These are phyloP conservation scores for Pyrenophora tritici-repentis DNA, from an alignment of 2,329 filamentous ascomycete genomes.

Conservation along the genomic window DNA sequence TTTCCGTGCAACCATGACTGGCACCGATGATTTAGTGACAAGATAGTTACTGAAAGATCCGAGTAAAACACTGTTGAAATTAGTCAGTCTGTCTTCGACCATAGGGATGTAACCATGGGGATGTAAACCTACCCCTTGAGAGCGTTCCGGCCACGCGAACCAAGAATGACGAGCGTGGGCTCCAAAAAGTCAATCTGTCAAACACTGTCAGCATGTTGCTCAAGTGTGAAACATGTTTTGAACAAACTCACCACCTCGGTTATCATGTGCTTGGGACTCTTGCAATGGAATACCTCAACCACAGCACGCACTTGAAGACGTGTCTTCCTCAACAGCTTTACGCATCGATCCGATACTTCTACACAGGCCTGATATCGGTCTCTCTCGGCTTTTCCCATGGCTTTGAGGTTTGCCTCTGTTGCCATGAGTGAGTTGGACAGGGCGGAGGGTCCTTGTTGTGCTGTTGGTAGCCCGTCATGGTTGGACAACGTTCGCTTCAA, in stretches of 20 bases:
- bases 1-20: constrained; percentile 97
- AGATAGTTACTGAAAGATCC: constrained; percentile 98
- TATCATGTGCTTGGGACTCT: constrained; percentile 93
- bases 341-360: constrained; percentile 80
- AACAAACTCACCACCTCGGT: constrained; percentile 74
- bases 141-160: constrained; percentile 86
- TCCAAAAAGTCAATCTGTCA: constrained; percentile 81
- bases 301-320: constrained; percentile 89
- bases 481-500: constrained; percentile 69
- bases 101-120: neutral
- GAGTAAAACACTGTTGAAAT: constrained; percentile 73
- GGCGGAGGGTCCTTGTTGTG: constrained; percentile 38
- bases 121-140: constrained; percentile 77
- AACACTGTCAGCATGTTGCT: constrained; percentile 30
- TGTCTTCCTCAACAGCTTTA: constrained; percentile 88
- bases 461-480: constrained; percentile 41
- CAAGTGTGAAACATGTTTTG: constrained; percentile 16
- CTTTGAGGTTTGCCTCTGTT: constrained; percentile 45
- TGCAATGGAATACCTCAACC: constrained; percentile 97
- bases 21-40: constrained; percentile 93
- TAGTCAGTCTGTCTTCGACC: constrained; percentile 22
- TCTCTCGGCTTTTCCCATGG: constrained; percentile 64
- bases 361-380: constrained; percentile 82
- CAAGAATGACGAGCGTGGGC: constrained; percentile 90
- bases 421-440: constrained; percentile 42